phyloP scores from a whole-genome alignment of 805 yeast species.

The Suhomyces faveliae region DNA sequence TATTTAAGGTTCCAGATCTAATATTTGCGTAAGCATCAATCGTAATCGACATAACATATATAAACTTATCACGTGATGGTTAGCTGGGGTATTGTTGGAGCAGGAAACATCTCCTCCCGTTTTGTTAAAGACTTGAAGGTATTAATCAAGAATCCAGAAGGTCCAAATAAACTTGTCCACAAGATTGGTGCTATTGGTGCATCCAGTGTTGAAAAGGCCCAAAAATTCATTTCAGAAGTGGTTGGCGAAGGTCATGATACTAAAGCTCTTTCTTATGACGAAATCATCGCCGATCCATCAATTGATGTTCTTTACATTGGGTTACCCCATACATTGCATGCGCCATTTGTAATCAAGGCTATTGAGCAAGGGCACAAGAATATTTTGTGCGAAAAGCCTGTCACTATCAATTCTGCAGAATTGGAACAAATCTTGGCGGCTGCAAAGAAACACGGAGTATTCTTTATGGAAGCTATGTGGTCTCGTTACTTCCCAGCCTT shows the following conservation, averaged over 20 bases:
- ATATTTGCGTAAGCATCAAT: not conserved
- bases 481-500: slow-evolving; percentile 51
- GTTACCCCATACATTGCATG: slow-evolving; percentile 53
- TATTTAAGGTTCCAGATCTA: not conserved
- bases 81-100: slow-evolving; percentile 50
- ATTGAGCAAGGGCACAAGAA: slow-evolving; percentile 47
- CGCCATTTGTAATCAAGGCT: slow-evolving; percentile 43
- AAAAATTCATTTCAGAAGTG: slow-evolving; percentile 25
- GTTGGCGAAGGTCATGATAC: slow-evolving; percentile 20
- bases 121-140: slow-evolving; percentile 40
- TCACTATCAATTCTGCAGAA: slow-evolving; percentile 48
- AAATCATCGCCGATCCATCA: slow-evolving; percentile 40
- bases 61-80: slow-evolving; percentile 4
- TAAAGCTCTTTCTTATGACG: slow-evolving; percentile 36
- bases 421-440: slow-evolving; percentile 39
- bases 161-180: slow-evolving; percentile 27
- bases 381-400: slow-evolving; percentile 56
- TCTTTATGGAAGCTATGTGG: slow-evolving; percentile 63
- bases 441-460: slow-evolving; percentile 44
- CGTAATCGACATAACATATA: not conserved
- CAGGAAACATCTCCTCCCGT: slow-evolving; percentile 48
- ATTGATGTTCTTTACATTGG: slow-evolving; percentile 55
- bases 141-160: slow-evolving; percentile 19
- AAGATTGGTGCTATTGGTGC: slow-evolving; percentile 40
- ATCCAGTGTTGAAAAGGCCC: slow-evolving; percentile 35